Conservation (phyloP, 352 stramenopile species). For the Globisporangium rhizosaccharum region DNA sequence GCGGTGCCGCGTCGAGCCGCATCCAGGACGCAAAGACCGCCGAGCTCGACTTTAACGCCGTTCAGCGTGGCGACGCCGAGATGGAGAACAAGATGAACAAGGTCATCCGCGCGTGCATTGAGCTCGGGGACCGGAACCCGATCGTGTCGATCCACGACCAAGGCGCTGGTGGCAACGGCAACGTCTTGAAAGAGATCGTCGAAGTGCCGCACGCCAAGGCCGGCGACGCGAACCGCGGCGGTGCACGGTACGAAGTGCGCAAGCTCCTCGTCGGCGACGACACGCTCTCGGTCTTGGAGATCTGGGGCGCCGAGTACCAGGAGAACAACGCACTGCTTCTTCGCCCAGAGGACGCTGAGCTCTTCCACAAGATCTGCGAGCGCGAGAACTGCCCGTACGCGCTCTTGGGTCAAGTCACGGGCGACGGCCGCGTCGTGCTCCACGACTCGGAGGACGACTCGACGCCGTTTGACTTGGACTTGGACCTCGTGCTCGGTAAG, state of each 20-base stretch:
- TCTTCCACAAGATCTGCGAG: slow-evolving; percentile 94
- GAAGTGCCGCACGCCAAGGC: slow-evolving; percentile 83
- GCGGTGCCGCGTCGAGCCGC: slow-evolving; percentile 94
- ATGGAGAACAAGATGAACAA: slow-evolving; percentile 99
- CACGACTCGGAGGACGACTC: slow-evolving; percentile 93
- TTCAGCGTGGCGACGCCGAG: slow-evolving; percentile 98
- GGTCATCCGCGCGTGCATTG: slow-evolving; percentile 97
- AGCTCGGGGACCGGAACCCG: slow-evolving; percentile 96
- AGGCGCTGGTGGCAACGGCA: slow-evolving; percentile 98
- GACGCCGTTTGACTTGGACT: slow-evolving; percentile 95
- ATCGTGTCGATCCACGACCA: slow-evolving; percentile 99
- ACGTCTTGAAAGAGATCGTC: slow-evolving; percentile 99
- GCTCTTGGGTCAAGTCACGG: slow-evolving; percentile 94
- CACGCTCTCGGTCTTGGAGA: slow-evolving; percentile 98
- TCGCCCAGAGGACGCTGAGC: slow-evolving; percentile 77
- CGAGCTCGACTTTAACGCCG: slow-evolving; percentile 98
- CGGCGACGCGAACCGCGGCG: slow-evolving; percentile 82
- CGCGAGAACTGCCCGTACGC: slow-evolving; percentile 97
- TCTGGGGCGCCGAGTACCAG: slow-evolving; percentile 99
- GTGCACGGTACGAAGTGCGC: slow-evolving; percentile 93
- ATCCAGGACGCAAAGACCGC: slow-evolving; percentile 93
- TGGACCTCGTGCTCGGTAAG: slow-evolving; percentile 97
- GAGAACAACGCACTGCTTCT: slow-evolving; percentile 99
- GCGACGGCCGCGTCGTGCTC: slow-evolving; percentile 95
- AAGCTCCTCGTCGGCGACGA: slow-evolving; percentile 96